Evolutionary conservation across 2,329 filamentous ascomycete genomes (phyloP).

Genomic region (Verticillium klebahnii): DNA sequence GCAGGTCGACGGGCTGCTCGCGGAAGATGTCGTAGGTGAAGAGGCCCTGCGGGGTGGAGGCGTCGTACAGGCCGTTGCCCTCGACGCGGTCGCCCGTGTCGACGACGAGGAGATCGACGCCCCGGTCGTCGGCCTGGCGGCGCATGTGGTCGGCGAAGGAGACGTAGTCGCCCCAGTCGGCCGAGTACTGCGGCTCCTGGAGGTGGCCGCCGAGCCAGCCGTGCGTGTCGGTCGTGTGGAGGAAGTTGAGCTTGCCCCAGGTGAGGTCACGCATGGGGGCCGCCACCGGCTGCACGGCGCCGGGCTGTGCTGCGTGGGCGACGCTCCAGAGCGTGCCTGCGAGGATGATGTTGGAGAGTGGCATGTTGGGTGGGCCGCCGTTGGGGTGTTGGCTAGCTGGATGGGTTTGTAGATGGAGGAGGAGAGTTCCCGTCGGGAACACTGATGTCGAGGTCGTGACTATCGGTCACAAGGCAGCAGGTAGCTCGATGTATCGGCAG

Average conservation of each 20-base stretch:
- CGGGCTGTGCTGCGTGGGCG: slow-evolving; percentile 63
- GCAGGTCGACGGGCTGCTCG: slow-evolving; percentile 75
- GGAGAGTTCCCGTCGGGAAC: neutral
- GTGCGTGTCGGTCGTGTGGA: slow-evolving; percentile 96
- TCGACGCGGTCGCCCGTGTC: slow-evolving; percentile 94
- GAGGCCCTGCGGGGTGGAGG: slow-evolving; percentile 78
- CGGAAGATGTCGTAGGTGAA: slow-evolving; percentile 86
- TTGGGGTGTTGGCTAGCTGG: neutral
- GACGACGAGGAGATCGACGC: slow-evolving; percentile 82
- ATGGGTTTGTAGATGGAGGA: neutral
- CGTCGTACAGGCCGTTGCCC: slow-evolving; percentile 92
- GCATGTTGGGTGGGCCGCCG: neutral
- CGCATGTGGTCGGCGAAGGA: slow-evolving; percentile 85
- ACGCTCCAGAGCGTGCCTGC: slow-evolving; percentile 27
- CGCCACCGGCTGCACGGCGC: slow-evolving; percentile 69
- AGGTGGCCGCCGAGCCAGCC: slow-evolving; percentile 94
- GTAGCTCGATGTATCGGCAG: no score
- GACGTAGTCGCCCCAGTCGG: slow-evolving; percentile 97
- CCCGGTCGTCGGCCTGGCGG: slow-evolving; percentile 69
- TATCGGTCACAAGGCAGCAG: neutral
- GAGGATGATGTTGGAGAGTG: slow-evolving; percentile 10
- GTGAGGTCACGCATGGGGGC: slow-evolving; percentile 79
- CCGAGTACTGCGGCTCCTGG: slow-evolving; percentile 89
- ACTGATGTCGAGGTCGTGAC: neutral
- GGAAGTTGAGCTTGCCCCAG: slow-evolving; percentile 94